These are phyloP conservation scores for Trichomonas tenax DNA, from an alignment of 208 protist species.

Conservation along the genomic window DNA sequence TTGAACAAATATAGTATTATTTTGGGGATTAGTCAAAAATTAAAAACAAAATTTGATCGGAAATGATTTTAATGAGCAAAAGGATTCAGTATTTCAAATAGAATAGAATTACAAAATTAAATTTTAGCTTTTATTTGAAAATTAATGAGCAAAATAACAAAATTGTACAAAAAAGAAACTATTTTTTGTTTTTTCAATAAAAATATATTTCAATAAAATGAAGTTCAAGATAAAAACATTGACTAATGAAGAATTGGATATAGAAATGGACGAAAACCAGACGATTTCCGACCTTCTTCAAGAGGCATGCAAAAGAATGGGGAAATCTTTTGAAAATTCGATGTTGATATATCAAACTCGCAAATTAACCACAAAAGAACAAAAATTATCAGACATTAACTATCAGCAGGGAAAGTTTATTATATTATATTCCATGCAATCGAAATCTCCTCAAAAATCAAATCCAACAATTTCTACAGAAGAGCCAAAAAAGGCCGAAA, in stretches of 20 bases:
- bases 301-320: not conserved
- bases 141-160: too few relatives aligned
- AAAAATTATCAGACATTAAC: not conserved
- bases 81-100: too few relatives aligned
- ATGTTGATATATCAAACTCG: not conserved
- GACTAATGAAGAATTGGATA: not conserved
- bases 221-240: not conserved
- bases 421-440: not conserved
- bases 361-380: not conserved
- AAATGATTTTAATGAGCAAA: too few relatives aligned
- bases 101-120: too few relatives aligned
- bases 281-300: not conserved
- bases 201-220: too few relatives aligned
- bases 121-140: too few relatives aligned
- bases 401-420: not conserved
- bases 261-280: not conserved
- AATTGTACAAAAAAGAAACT: too few relatives aligned
- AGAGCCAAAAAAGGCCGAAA: not conserved
- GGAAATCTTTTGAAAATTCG: not conserved
- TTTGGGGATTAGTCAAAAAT: too few relatives aligned
- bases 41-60: too few relatives aligned
- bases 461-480: not conserved
- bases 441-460: not conserved
- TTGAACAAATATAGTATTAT: too few relatives aligned
- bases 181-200: too few relatives aligned